Percentiles rank a stretch among this genome's conserved stretches.
Conservation (phyloP, 2,329 filamentous ascomycete genomes). For the Trichoderma koningiopsis region DNA sequence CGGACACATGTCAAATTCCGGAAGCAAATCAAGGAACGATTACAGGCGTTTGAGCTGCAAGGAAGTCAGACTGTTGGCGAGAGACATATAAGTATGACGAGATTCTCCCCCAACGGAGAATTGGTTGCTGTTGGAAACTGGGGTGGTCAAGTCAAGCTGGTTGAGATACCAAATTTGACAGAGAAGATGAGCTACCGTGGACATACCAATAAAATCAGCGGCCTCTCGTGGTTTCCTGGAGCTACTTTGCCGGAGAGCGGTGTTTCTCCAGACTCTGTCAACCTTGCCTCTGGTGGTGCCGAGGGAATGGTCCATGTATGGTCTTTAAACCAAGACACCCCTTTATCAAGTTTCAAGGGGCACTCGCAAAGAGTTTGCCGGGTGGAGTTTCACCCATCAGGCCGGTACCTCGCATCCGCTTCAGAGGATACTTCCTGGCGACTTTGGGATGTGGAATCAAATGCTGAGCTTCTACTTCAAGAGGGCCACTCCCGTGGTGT, state of each 20-base stretch:
- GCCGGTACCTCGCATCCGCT: slow-evolving; percentile 85
- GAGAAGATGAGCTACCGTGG: slow-evolving; percentile 76
- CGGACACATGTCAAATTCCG: slow-evolving; percentile 91
- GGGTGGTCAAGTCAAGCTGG: slow-evolving; percentile 84
- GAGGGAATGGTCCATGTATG: slow-evolving; percentile 88
- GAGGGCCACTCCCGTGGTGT: slow-evolving; percentile 95
- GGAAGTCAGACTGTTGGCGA: slow-evolving; percentile 93
- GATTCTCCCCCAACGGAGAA: slow-evolving; percentile 84
- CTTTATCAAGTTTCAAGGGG: slow-evolving; percentile 77
- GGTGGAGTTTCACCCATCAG: slow-evolving; percentile 92
- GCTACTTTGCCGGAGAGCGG: slow-evolving; percentile 72
- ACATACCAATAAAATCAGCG: slow-evolving; percentile 87
- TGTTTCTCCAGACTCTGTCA: slow-evolving; percentile 73
- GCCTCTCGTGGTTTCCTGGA: slow-evolving; percentile 85
- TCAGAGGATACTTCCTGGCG: slow-evolving; percentile 97
- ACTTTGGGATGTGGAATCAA: slow-evolving; percentile 89
- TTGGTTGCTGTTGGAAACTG: slow-evolving; percentile 89
- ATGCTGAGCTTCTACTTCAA: slow-evolving; percentile 80
- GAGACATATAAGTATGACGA: slow-evolving; percentile 85
- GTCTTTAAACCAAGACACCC: slow-evolving; percentile 85
- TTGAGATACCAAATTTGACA: slow-evolving; percentile 80
- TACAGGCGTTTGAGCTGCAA: slow-evolving; percentile 85
- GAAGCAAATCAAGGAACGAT: slow-evolving; percentile 80
- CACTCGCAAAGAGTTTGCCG: slow-evolving; percentile 87
- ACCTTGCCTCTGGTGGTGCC: slow-evolving; percentile 86